These are phyloP conservation scores for Cryptococcus floricola DNA, from an alignment of 1,284 basidiomycete species.

Conservation along the genomic window DNA sequence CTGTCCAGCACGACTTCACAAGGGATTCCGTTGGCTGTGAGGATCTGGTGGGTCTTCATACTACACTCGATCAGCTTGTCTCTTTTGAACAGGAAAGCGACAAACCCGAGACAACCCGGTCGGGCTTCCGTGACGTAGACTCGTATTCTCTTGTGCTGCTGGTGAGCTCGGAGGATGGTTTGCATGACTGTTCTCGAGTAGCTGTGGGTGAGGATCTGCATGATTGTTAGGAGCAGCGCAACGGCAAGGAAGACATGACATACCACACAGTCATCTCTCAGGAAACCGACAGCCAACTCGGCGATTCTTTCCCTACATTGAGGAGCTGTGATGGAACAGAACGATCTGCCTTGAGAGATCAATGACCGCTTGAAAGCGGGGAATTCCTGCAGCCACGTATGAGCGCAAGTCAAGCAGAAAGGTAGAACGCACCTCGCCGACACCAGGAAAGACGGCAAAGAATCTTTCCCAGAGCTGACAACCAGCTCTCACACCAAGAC, in stretches of 20 bases:
- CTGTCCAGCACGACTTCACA: conserved; percentile 94
- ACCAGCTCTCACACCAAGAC: conserved; percentile 46
- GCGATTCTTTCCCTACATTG: conserved; percentile 88
- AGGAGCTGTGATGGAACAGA: conserved; percentile 56
- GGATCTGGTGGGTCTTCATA: conserved; percentile 78
- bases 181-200: conserved; percentile 95
- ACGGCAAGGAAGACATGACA: conserved; percentile 25
- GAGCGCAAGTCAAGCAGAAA: background rate
- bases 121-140: conserved; percentile 74
- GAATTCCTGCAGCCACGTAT: conserved; percentile 34
- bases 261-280: conserved; percentile 89
- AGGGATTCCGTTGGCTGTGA: conserved; percentile 82
- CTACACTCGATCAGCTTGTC: conserved; percentile 51
- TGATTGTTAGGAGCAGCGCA: background rate
- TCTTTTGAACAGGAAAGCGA: background rate
- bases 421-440: conserved; percentile 30
- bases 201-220: conserved; percentile 89
- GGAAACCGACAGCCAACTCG: conserved; percentile 81
- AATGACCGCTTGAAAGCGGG: conserved; percentile 40
- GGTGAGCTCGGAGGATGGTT: conserved; percentile 81
- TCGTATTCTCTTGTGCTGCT: conserved; percentile 80
- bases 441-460: conserved; percentile 34
- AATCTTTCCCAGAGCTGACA: conserved; percentile 50
- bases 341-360: conserved; percentile 45
- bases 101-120: conserved; percentile 36